Conservation (phyloP, 768 basidiomycete genomes). For the Tricholoma sp. region DNA sequence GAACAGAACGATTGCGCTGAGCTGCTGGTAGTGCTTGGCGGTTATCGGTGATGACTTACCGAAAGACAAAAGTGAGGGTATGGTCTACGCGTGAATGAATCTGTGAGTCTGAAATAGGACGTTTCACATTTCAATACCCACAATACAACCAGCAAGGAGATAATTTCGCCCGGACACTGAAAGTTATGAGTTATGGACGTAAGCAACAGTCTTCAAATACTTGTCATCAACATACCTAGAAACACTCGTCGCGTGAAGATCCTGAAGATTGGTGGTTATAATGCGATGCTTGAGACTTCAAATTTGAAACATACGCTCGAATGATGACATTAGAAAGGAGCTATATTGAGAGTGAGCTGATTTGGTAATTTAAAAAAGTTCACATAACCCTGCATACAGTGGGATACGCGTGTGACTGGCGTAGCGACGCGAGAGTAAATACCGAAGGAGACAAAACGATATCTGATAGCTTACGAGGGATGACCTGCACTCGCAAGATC, state of each 20-base stretch:
- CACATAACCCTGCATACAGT: no score
- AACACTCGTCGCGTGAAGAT: slow-evolving; percentile 23
- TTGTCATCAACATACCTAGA: slow-evolving; percentile 13
- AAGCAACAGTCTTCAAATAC: background rate
- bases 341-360: no score
- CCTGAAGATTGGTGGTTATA: slow-evolving; percentile 4
- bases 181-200: background rate
- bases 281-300: no score
- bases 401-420: no score
- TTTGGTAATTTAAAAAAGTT: no score
- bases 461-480: no score
- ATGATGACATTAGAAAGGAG: slow-evolving; percentile 4
- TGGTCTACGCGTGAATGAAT: background rate
- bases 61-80: slow-evolving; percentile 11
- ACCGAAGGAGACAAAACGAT: no score
- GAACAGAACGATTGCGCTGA: background rate
- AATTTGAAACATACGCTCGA: slow-evolving; percentile 18
- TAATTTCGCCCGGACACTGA: slow-evolving; percentile 16
- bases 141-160: slow-evolving; percentile 13
- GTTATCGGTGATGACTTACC: slow-evolving; percentile 6
- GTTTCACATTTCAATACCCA: slow-evolving; percentile 4
- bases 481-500: no score
- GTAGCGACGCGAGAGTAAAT: no score
- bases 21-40: background rate
- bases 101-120: background rate